Evolutionary conservation across 768 basidiomycete species (phyloP).

Genomic region (Krasilnikovozyma curviuscula): DNA sequence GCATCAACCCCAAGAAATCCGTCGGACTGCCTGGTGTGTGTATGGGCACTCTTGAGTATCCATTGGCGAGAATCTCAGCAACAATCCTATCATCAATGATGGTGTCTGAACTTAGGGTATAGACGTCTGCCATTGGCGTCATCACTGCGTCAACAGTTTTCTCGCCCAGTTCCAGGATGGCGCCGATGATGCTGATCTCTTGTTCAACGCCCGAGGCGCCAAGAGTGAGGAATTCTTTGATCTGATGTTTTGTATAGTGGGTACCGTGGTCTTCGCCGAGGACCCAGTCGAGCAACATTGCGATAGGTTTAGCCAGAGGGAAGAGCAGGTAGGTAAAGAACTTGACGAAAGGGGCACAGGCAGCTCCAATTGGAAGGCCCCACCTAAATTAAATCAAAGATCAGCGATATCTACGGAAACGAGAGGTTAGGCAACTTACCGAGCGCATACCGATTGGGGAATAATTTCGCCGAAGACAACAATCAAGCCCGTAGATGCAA

Average conservation of each 20-base stretch:
- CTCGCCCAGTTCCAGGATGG: slow-evolving; percentile 21
- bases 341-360: slow-evolving; percentile 18
- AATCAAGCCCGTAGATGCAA: not conserved
- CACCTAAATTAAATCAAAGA: too few relatives aligned
- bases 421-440: too few relatives aligned
- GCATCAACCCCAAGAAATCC: slow-evolving; percentile 15
- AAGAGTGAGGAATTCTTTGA: slow-evolving; percentile 22
- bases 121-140: slow-evolving; percentile 21
- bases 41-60: slow-evolving; percentile 21
- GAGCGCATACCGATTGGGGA: slow-evolving; percentile 1
- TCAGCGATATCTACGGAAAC: too few relatives aligned
- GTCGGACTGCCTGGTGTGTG: slow-evolving; percentile 18
- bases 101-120: slow-evolving; percentile 17
- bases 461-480: not conserved
- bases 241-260: slow-evolving; percentile 23
- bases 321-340: slow-evolving; percentile 17
- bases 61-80: slow-evolving; percentile 19
- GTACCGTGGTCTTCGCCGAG: slow-evolving; percentile 18
- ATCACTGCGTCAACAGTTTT: slow-evolving; percentile 21
- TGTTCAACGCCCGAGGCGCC: slow-evolving; percentile 23
- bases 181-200: slow-evolving; percentile 18
- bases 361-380: slow-evolving; percentile 22
- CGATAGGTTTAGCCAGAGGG: slow-evolving; percentile 22
- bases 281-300: slow-evolving; percentile 19
- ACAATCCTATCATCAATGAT: slow-evolving; percentile 19